A percentile compares a stretch with the other conserved stretches of the same genome.
These are phyloP conservation scores for Rhodotorula diobovata DNA, from an alignment of 768 basidiomycete species.

Conservation along the genomic window DNA sequence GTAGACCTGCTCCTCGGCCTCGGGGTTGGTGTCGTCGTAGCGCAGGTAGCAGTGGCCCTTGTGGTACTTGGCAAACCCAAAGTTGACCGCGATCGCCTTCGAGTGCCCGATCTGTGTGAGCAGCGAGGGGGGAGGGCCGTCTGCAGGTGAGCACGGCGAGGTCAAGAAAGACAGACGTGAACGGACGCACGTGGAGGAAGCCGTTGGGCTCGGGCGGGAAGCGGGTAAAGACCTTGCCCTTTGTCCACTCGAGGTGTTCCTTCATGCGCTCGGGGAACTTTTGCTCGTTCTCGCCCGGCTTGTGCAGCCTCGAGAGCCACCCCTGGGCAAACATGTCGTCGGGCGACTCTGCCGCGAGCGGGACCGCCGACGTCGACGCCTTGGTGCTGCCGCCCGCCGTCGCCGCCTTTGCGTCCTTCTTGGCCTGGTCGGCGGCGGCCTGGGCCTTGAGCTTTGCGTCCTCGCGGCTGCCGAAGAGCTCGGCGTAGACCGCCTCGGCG, in stretches of 20 bases:
- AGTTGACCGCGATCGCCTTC: constrained; percentile 96
- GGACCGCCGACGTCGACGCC: constrained; percentile 19
- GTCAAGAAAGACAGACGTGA: background rate
- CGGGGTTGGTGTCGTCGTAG: constrained; percentile 98
- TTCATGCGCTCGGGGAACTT: constrained; percentile 70
- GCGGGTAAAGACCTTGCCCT: constrained; percentile 81
- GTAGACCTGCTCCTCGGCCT: constrained; percentile 91
- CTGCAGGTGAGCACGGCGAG: background rate
- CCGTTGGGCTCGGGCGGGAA: constrained; percentile 99
- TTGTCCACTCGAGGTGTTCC: constrained; percentile 72
- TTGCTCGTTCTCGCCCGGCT: constrained; percentile 89
- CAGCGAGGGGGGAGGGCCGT: background rate
- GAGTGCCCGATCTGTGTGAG: constrained; percentile 82
- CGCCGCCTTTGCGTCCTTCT: constrained; percentile 31
- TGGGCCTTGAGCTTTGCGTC: constrained; percentile 44
- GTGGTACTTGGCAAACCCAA: constrained; percentile 94
- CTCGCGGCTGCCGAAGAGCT: constrained; percentile 69
- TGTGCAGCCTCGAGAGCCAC: constrained; percentile 85
- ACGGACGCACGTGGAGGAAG: constrained; percentile 59
- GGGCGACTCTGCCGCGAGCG: constrained; percentile 28
- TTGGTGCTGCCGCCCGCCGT: constrained; percentile 21
- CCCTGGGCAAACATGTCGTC: constrained; percentile 76
- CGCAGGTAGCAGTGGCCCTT: constrained; percentile 89
- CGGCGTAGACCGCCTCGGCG: constrained; percentile 64
- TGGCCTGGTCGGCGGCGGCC: constrained; percentile 23